A percentile compares a stretch with the other conserved stretches of the same genome.
Conservation (phyloP, 2,329 filamentous ascomycete genomes). For the Didymella lethalis region DNA sequence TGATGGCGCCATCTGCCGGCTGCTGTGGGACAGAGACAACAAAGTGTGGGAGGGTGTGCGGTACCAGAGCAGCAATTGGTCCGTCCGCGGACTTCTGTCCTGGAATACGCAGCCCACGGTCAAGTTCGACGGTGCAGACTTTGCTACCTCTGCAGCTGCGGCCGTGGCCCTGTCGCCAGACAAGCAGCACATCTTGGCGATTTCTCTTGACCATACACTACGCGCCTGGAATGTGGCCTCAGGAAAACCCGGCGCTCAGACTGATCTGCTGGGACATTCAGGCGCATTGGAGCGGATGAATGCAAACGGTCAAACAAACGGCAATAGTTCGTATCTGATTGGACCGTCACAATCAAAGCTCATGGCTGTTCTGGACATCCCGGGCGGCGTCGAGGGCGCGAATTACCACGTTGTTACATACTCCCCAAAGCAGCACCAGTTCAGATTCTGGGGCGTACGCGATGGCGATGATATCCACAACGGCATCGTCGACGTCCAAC, state of each 20-base stretch:
- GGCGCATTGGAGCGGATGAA: conserved; percentile 68
- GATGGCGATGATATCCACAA: conserved; percentile 65
- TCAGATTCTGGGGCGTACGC: conserved; percentile 89
- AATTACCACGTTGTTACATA: conserved; percentile 77
- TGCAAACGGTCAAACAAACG: conserved; percentile 32
- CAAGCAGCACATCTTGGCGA: conserved; percentile 71
- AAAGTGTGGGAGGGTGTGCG: conserved; percentile 72
- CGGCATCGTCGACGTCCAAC: conserved; percentile 75
- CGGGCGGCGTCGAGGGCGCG: conserved; percentile 57
- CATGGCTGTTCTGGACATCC: conserved; percentile 72
- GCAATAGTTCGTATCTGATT: conserved; percentile 72
- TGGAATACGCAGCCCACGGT: conserved; percentile 72
- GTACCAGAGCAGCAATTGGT: conserved; percentile 78
- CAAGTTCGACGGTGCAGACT: conserved; percentile 71
- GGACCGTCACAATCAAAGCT: conserved; percentile 81
- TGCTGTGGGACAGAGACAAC: conserved; percentile 54
- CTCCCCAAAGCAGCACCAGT: conserved; percentile 87
- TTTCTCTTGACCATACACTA: conserved; percentile 87
- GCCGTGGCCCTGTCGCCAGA: conserved; percentile 62
- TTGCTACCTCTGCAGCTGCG: conserved; percentile 66
- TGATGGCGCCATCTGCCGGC: conserved; percentile 76
- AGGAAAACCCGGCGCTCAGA: conserved; percentile 77
- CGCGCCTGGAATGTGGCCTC: conserved; percentile 89
- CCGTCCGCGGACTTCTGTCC: conserved; percentile 66
- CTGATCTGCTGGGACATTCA: conserved; percentile 75